Evolutionary conservation across 305 asterid genomes (phyloP).

Genomic region (Withania somnifera): DNA sequence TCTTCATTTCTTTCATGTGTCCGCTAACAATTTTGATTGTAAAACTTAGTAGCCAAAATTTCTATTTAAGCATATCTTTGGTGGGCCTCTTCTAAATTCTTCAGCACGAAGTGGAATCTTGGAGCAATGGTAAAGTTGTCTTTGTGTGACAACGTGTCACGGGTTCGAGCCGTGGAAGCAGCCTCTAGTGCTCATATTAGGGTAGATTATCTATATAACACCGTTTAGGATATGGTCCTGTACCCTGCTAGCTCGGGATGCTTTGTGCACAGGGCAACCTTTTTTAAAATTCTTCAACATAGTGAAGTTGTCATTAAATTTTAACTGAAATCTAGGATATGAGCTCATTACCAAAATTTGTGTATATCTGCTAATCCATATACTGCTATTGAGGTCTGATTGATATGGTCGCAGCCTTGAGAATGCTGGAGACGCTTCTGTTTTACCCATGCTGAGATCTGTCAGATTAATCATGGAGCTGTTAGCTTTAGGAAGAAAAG

Average conservation of each 20-base stretch:
- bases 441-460: conserved; percentile 77
- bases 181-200: too few relatives aligned
- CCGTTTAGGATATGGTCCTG: too few relatives aligned
- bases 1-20: too few relatives aligned
- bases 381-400: neutral
- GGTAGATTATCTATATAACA: too few relatives aligned
- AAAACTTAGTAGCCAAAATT: neutral
- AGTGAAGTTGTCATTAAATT: neutral
- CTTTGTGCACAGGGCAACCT: too few relatives aligned
- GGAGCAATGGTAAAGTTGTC: too few relatives aligned
- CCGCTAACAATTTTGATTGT: neutral
- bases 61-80: neutral
- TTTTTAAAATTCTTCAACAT: neutral
- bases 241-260: too few relatives aligned
- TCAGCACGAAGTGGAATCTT: too few relatives aligned
- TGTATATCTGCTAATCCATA: neutral
- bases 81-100: too few relatives aligned
- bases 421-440: conserved; percentile 85
- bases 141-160: too few relatives aligned
- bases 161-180: too few relatives aligned
- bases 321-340: neutral
- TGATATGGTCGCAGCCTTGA: conserved; percentile 53
- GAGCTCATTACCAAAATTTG: neutral
- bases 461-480: conserved; percentile 62
- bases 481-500: conserved; percentile 36